Evolutionary conservation across 805 yeast species (phyloP).

Genomic region (Ogataea thermomethanolica): DNA sequence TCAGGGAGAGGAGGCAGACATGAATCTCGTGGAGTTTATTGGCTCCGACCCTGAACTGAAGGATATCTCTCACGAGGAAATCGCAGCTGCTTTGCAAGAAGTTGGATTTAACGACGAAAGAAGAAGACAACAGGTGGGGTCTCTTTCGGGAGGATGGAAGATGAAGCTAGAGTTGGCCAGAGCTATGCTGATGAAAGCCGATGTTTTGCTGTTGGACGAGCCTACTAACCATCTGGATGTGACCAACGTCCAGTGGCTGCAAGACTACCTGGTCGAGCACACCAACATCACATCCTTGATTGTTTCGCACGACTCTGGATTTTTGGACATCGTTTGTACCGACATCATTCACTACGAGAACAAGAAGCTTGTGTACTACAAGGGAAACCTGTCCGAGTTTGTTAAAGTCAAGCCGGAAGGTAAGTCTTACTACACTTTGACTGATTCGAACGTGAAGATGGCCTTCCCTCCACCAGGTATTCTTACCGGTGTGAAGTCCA

Average conservation of each 20-base stretch:
- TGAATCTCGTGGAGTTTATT: slow-evolving; percentile 84
- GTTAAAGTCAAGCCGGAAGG: slow-evolving; percentile 95
- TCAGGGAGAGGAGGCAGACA: slow-evolving; percentile 91
- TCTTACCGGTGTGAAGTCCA: slow-evolving; percentile 93
- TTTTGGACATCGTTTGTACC: slow-evolving; percentile 92
- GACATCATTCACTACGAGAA: slow-evolving; percentile 95
- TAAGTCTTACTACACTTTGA: slow-evolving; percentile 88
- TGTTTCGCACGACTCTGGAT: slow-evolving; percentile 97
- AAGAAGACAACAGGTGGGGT: slow-evolving; percentile 86
- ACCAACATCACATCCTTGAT: slow-evolving; percentile 88
- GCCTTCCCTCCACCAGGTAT: slow-evolving; percentile 98
- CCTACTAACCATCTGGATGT: slow-evolving; percentile 99
- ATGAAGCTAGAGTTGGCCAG: slow-evolving; percentile 98
- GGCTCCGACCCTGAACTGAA: slow-evolving; percentile 82
- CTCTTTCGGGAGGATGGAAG: slow-evolving; percentile 98
- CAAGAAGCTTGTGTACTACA: slow-evolving; percentile 90
- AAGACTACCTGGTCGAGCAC: slow-evolving; percentile 79
- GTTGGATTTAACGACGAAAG: slow-evolving; percentile 94
- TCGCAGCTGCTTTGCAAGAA: slow-evolving; percentile 67
- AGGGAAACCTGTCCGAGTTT: slow-evolving; percentile 91
- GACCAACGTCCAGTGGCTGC: slow-evolving; percentile 87
- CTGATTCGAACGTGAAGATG: slow-evolving; percentile 92
- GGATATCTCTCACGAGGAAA: slow-evolving; percentile 61
- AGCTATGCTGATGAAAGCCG: slow-evolving; percentile 97
- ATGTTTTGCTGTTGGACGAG: slow-evolving; percentile 89